These are phyloP conservation scores for Spizellomyces punctatus DNA, from an alignment of 192 early-diverging fungal species.

Conservation along the genomic window DNA sequence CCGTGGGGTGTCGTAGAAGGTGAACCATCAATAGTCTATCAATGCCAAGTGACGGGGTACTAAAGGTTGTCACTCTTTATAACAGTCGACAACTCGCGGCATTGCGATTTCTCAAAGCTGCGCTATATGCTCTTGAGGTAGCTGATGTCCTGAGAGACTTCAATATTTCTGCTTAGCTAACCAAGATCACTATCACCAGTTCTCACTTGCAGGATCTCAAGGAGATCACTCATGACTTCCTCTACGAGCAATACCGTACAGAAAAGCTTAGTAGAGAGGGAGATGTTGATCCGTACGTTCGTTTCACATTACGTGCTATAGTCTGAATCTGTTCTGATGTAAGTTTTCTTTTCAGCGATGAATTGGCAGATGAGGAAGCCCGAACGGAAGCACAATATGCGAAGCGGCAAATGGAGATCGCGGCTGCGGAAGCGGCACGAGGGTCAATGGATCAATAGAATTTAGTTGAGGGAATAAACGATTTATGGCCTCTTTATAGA, in stretches of 20 bases:
- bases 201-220: slow-evolving; percentile 79
- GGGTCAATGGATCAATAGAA: slow-evolving; percentile 13
- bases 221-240: slow-evolving; percentile 67
- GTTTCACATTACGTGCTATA: neutral
- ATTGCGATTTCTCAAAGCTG: slow-evolving; percentile 68
- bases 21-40: neutral
- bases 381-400: slow-evolving; percentile 6
- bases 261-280: slow-evolving; percentile 52
- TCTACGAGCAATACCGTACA: slow-evolving; percentile 64
- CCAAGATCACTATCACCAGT: slow-evolving; percentile 44
- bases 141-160: neutral
- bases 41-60: too few relatives aligned
- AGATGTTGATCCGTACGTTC: slow-evolving; percentile 16
- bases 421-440: neutral
- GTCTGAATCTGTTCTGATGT: neutral
- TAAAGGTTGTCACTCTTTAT: too few relatives aligned
- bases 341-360: neutral
- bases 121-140: slow-evolving; percentile 58
- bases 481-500: too few relatives aligned
- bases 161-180: neutral
- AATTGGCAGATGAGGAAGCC: neutral
- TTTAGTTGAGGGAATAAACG: too few relatives aligned
- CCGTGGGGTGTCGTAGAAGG: slow-evolving; percentile 60
- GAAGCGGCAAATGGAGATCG: neutral
- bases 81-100: slow-evolving; percentile 64